A percentile compares a stretch with the other conserved stretches of the same genome.
Evolutionary conservation across 2,329 filamentous ascomycete genomes (phyloP).

Genomic region (Alternaria sp.): DNA sequence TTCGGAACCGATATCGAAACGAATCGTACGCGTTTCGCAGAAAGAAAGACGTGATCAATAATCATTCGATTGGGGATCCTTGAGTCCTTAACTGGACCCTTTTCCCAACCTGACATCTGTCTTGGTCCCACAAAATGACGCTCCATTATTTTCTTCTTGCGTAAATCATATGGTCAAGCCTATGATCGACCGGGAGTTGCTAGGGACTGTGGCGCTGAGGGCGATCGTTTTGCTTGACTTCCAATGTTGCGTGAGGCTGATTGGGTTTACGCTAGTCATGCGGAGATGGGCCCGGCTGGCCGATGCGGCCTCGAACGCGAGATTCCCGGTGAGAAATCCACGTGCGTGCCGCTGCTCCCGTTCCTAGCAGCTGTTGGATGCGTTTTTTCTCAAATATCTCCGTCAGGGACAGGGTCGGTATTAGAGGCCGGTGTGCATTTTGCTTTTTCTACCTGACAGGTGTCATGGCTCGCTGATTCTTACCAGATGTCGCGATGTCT

Average conservation of each 20-base stretch:
- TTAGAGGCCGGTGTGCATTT: background rate
- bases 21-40: background rate
- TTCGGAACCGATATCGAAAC: background rate
- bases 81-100: constrained; percentile 6
- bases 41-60: background rate
- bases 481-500: background rate
- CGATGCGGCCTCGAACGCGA: background rate
- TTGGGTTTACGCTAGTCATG: constrained; percentile 1
- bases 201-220: background rate
- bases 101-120: background rate
- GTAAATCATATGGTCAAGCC: background rate
- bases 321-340: background rate
- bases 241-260: background rate
- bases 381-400: background rate
- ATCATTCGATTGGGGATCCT: background rate
- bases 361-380: background rate
- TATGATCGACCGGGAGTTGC: background rate
- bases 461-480: background rate
- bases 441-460: background rate
- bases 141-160: background rate
- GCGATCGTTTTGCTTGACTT: background rate
- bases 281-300: background rate
- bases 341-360: background rate
- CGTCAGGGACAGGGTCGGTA: background rate
- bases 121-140: background rate